Conservation (phyloP, 148 eudicot species). For the Persicaria tinctoria region DNA sequence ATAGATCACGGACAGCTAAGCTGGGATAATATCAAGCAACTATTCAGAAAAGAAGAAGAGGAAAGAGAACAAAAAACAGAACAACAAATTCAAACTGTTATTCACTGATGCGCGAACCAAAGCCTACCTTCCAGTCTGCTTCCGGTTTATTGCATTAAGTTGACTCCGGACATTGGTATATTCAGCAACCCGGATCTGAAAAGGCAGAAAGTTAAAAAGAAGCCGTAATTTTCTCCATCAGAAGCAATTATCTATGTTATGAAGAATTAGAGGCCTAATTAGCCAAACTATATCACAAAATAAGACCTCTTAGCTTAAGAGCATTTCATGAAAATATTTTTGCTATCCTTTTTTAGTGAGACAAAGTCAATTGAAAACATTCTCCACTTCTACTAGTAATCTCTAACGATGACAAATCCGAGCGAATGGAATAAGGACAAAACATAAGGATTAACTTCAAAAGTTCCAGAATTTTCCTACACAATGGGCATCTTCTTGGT, state of each 20-base stretch:
- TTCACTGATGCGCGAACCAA: neutral
- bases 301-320: neutral
- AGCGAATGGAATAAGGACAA: conserved; percentile 1
- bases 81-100: neutral
- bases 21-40: conserved; percentile 33
- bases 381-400: neutral
- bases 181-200: conserved; percentile 91
- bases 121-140: conserved; percentile 89
- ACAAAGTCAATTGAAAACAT: neutral
- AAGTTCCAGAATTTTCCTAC: neutral
- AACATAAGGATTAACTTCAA: neutral
- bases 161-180: conserved; percentile 94
- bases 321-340: neutral
- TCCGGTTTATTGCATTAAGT: conserved; percentile 92
- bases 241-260: neutral
- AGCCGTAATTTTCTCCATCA: neutral
- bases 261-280: neutral
- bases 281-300: neutral
- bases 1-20: conserved; percentile 93
- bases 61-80: neutral
- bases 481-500: neutral
- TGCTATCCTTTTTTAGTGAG: neutral
- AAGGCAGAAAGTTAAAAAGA: conserved; percentile 8
- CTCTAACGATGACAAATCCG: neutral
- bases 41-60: neutral